Evolutionary conservation across 2,329 filamentous ascomycete genomes (phyloP), one percentile per base, ranked within the genome.

Genomic region (Epichloe elymi): DNA sequence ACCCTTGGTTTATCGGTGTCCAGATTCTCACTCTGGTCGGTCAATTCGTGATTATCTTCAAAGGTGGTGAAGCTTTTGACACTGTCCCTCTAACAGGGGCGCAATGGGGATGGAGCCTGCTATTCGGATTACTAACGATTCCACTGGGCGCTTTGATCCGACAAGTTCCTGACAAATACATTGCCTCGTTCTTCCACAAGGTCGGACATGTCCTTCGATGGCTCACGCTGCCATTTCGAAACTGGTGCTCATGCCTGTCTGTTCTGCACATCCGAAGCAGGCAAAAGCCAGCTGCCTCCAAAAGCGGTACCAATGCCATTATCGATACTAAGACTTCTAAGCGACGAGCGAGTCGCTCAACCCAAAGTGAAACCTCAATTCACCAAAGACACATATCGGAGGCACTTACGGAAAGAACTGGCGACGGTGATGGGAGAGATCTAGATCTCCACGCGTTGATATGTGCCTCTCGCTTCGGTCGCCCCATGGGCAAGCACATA

Each of bases 1-100:
- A 93, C 61, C 82, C 76, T 55, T 90, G 87, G 78, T 93, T 93
- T 68, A 73, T 86, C 36, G 73, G 70, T 4, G 85, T 87, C 39
- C 77, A 85, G 59, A 61, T 74, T 23, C 73, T 85, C 59, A 88
- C 86, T 59, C 70, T 86, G 42, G 80, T 74, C 12, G 84, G 83
- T 8, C 85, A 88, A 60, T 73, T 83, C n/a, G 63, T 85, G 64
- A 88, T 88, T 60, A 73, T 88, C 53, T 84, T 85, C 58, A 74
- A 85, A 53, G 85, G 84, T 55, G 82, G 83, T 6, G 68, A 73
- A 30, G 83, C 83, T 0, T 86, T 88, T 61, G 76, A 79, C 11
- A 80, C 83, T 1, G 67, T 67, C 7, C 73, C 72, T 1, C 71
- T 87, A 50, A 75, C 76, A n/a, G 81, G 78, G 20, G 65, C 74